Conservation (phyloP, 257 asterid genomes). For the Schizonepeta tenuifolia region DNA sequence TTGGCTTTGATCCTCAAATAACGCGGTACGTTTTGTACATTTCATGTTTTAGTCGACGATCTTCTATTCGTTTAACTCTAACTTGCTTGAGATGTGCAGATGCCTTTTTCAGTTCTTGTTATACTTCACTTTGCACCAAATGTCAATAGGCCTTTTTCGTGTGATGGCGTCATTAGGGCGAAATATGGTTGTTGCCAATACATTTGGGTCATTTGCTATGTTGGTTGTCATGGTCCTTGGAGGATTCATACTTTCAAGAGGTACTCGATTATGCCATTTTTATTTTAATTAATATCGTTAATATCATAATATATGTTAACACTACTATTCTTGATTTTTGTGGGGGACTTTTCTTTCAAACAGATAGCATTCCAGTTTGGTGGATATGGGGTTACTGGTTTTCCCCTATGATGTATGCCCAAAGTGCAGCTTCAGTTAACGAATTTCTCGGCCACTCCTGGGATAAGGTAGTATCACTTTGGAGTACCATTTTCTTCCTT, state of each 20-base stretch:
- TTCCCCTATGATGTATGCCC: conserved; percentile 95
- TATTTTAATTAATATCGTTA: background rate
- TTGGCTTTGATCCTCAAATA: conserved; percentile 87
- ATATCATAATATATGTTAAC: background rate
- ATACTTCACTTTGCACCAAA: conserved; percentile 77
- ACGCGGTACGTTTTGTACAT: conserved; percentile 49
- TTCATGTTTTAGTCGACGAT: background rate
- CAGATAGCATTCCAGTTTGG: conserved; percentile 86
- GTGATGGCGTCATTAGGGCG: conserved; percentile 86
- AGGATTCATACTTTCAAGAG: conserved; percentile 86
- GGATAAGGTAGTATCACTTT: conserved; percentile 52
- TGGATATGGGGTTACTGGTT: conserved; percentile 99
- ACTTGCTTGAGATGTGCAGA: conserved; percentile 50
- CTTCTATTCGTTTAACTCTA: conserved; percentile 22
- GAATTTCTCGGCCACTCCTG: conserved; percentile 88
- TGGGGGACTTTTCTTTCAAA: conserved; percentile 27
- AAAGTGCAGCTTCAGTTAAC: conserved; percentile 83
- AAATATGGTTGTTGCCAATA: conserved; percentile 85
- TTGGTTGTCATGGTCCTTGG: conserved; percentile 85
- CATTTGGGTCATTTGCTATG: conserved; percentile 88
- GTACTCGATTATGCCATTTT: conserved; percentile 38
- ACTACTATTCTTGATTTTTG: conserved; percentile 19
- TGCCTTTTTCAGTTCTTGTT: conserved; percentile 66
- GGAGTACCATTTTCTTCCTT: conserved; percentile 9
- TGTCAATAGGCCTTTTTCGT: conserved; percentile 89